These are phyloP conservation scores for Yarrowia sp. DNA, from an alignment of 805 yeast genomes.

Conservation along the genomic window DNA sequence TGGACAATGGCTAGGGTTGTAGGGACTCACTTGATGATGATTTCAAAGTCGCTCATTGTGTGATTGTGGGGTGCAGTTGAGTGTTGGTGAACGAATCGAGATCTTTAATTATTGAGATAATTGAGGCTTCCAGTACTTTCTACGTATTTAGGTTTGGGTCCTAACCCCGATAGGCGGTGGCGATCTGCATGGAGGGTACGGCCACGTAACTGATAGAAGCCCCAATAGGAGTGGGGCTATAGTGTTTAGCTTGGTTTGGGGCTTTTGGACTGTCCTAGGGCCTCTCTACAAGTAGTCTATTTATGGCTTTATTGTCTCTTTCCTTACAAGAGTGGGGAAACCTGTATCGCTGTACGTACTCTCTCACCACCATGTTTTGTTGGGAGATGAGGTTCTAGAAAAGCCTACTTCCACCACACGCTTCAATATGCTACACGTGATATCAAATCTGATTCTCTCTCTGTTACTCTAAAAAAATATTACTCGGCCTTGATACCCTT, in stretches of 20 bases:
- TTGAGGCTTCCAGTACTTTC: conserved; percentile 23
- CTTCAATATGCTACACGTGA: neutral
- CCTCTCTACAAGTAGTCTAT: too few species aligned
- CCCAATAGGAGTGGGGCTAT: neutral
- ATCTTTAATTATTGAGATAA: neutral
- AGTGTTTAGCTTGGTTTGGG: neutral
- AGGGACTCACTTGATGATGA: conserved; percentile 19
- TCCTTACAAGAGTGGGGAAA: too few species aligned
- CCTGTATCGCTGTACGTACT: too few species aligned
- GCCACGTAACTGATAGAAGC: neutral
- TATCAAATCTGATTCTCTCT: neutral
- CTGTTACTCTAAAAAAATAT: too few species aligned
- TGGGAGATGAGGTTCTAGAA: neutral
- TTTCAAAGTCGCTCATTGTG: conserved; percentile 25
- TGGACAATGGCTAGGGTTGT: neutral
- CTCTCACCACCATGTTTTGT: neutral
- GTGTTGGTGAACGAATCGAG: neutral
- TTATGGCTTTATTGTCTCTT: too few species aligned
- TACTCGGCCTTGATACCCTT: conserved; percentile 1
- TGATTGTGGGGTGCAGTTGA: neutral
- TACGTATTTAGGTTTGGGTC: conserved; percentile 2
- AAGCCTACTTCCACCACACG: too few species aligned
- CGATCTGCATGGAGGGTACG: neutral
- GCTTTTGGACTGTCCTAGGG: too few species aligned
- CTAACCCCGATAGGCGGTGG: conserved; percentile 27